These are phyloP conservation scores for Potentilla sterilis DNA, from an alignment of 306 rosid genomes.

Conservation along the genomic window DNA sequence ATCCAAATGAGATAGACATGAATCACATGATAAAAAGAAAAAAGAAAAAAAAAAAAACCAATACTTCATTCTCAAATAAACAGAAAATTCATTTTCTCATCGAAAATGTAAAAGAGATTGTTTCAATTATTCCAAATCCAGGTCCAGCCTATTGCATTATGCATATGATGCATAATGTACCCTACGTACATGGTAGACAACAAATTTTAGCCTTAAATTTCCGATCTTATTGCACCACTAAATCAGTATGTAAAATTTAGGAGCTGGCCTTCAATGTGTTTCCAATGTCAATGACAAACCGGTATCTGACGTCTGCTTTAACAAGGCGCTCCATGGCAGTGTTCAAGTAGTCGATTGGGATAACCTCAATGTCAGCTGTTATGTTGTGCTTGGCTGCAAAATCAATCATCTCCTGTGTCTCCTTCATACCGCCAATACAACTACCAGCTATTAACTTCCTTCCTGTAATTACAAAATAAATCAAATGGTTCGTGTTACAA, in stretches of 20 bases:
- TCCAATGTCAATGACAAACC: conserved; percentile 46
- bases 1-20: neutral
- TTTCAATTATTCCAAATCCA: neutral
- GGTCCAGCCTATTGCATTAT: neutral
- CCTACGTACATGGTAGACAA: conserved; percentile 3
- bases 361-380: conserved; percentile 49
- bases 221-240: neutral
- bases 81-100: neutral
- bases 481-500: neutral
- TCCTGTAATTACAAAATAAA: neutral
- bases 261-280: conserved; percentile 19
- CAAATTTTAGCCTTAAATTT: conserved; percentile 1
- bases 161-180: neutral
- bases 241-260: neutral
- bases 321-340: conserved; percentile 50
- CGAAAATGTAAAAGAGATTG: neutral
- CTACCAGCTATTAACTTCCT: conserved; percentile 37
- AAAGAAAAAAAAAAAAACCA: neutral
- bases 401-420: conserved; percentile 50
- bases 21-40: no score
- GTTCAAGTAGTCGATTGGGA: conserved; percentile 50
- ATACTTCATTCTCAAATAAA: neutral
- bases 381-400: conserved; percentile 50
- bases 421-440: conserved; percentile 22
- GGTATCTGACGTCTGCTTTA: conserved; percentile 54